Evolutionary conservation across 305 asterid genomes (phyloP), one percentile per base, ranked within the genome.

Genomic region (Solanum hybrid): DNA sequence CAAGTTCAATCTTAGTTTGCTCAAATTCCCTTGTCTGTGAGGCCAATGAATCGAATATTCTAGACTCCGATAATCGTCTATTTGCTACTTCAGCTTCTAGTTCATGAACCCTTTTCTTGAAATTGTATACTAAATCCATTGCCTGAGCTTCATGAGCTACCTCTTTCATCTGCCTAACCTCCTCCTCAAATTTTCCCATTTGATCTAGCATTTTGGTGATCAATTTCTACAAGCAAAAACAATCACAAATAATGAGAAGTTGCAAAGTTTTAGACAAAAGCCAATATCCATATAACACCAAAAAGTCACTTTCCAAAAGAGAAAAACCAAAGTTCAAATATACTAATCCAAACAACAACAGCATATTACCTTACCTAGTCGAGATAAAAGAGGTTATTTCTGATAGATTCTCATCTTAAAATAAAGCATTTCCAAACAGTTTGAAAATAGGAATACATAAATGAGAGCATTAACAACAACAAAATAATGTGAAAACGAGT

Each of bases 181-280:
- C 99, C 90, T 93, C 94, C 90, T 94, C 95, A 71, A 92, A 75
- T 88, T 91, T 93, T 75, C 91, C 92, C 92, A 90, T 92, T 72
- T 91, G 95, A 66, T 90, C 92, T 92, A 94, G 95, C 95, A 94
- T n/a, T 86, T 89, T 91, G 22, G 89, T 69, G 72, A 71, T 92
- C 88, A 90, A 88, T 91, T 45, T 89, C 97, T 93, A 89, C 86
- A 87, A 36, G 29, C 34, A 71, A 81, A 66, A 78, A 7, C 14
- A 80, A 42, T 42, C 66, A 38, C 64, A 88, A 45, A 78, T 29
- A 3, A n/a, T 4, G 73, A 78, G 29, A 81, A n/a, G 24, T 27
- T 64, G 31, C 36, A 87, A 40, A 34, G 2, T 32, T 26, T 72
- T 78, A 36, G 38, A 45, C 6, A 45, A 45, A 60, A 38, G 56